Evolutionary conservation across 2,329 filamentous ascomycete species (phyloP), one percentile per base, ranked within the genome.

Genomic region (Pestalotiopsis fici): DNA sequence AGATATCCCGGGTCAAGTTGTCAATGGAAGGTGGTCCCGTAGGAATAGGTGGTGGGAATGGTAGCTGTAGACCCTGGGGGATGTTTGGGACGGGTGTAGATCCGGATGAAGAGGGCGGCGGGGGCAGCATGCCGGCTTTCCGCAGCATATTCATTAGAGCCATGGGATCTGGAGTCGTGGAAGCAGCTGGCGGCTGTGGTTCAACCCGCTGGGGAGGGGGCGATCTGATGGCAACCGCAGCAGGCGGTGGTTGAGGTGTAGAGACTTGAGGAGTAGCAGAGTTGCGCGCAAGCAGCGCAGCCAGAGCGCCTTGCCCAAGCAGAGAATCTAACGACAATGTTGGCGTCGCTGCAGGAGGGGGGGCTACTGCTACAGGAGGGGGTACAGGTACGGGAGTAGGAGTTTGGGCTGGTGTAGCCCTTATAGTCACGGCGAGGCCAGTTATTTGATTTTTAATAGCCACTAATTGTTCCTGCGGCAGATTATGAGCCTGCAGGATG

Each of bases 361-460:
- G 76, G 71, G 79, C 77, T 77, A 78, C 76, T 73, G 78, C 76
- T 76, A 79, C 76, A 69, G 74, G 70, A 72, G 73, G 73, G 66
- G 77, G 70, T 68, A 71, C 72, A 69, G 76, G 80, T 76, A 79
- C 80, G 73, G 81, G 80, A 72, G 78, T 76, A 74, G 77, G 72
- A 70, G 76, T 78, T 74, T 80, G 82, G 75, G 80, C 78, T 75
- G 80, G 77, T 70, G 79, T 73, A 64, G 85, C 84, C 79, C 84
- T 86, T 79, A 89, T 83, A 76, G 86, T 87, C 88, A 87, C 81
- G 85, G 89, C 88, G 79, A 97, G 87, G 79, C 90, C 89, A 79
- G 91, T 90, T 80, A 98, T 90, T 87, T 96, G 93, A 78, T 91
- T 90, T 80, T 91, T 93, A 80, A 97, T 92, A 78, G 92, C 88